Base-by-base conservation (phyloP, 192 early-diverging fungal species). In the Backusella australiensis region DNA sequence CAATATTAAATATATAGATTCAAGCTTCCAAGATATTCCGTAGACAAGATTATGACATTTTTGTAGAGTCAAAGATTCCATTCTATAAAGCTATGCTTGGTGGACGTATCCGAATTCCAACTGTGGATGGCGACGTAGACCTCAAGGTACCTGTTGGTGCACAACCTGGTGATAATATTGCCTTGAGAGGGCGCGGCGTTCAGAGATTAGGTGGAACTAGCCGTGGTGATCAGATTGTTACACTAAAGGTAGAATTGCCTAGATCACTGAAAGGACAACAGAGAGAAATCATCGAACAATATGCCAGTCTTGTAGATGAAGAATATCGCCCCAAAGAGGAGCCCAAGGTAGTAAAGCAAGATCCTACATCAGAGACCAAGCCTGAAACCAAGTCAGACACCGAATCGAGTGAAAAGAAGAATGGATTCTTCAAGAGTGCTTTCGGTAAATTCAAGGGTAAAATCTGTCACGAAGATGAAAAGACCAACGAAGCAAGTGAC, bases 61-160 rank as follows among this genome's bases (percentile, higher is more conserved):
- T 93, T 78, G 86, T 92, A 14, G 86, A 93, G 32, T 88, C 91
- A 4, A 79, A 79, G 1, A 84, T 99, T 19, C 97, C 98, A 8
- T 90, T 99, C 75, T 86, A 91, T 19, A 94, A 88, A 1, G 98
- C 98, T 6, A 84, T 96, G 6, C 82, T 99, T 44, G 98, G 98
- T 39, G 98, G 98, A 63, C 86, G 85, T 1, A 81, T 98, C 6
- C 86, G 90, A 6, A 90, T 99, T 17, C 96, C 95, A 1, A 98
- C 98, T 9, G 89, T 99, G 8, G 97, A 99, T 80, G 97, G 98
- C 36, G 94, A 97, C 76, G 96, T 98, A 1, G 97, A 99, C 71
- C 82, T 99, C 38, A 94, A 90, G 65, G 81, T 99, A 52, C 91
- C 91, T 21, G 69, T 91, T 11, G 97, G 96, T 44, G 90, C 93